Base-by-base conservation (phyloP, 805 yeast species). In the Limtongia smithiae region DNA sequence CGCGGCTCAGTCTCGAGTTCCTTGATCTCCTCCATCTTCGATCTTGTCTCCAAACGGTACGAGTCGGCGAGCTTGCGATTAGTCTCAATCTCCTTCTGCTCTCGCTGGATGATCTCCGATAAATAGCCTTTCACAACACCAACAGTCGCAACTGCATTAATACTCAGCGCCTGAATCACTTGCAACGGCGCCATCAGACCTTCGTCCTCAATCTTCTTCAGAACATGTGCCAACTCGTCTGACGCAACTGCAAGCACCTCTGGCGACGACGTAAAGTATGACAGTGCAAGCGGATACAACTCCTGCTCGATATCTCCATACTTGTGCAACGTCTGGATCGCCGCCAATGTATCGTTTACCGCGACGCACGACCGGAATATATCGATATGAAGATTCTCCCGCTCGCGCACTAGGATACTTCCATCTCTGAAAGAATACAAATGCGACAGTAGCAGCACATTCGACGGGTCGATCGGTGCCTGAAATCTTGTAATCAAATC, bases 81-180 rank as follows among this genome's bases (percentile, higher is more conserved):
- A 51, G 82, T 82, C n/a, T 69, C 69, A 31, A 85, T 83, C 49
- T 85, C 94, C 34, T 71, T 71, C 50, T 77, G 77, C 58, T 83
- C 84, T 1, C 70, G 64, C 37, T 77, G 73, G 37, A 89, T 75
- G 54, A 79, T 77, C 8, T 79, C 79, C 11, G 84, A 70, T 27
- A 93, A 68, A 48, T 81, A 81, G 22, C 81, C 81, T 61, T 83
- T 82, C 25, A 93, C 73, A 20, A 85, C 66, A 0, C 94, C 95
- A 31, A 86, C 75, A 0, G 84, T 79, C 0, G 87, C 79, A 25
- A 76, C 80, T 11, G 79, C 79, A 37, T 81, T 80, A 2, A 75
- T 65, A 35, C 88, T 76, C 37, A 89, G 65, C 2, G 81, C 75
- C 54, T 83, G 81, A n/a, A 91, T 72, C 1, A 93, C 70, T 57